Evolutionary conservation across 495 filamentous ascomycete species (phyloP), one percentile per base, ranked within the genome.

Genomic region (Sporormia fimetaria): DNA sequence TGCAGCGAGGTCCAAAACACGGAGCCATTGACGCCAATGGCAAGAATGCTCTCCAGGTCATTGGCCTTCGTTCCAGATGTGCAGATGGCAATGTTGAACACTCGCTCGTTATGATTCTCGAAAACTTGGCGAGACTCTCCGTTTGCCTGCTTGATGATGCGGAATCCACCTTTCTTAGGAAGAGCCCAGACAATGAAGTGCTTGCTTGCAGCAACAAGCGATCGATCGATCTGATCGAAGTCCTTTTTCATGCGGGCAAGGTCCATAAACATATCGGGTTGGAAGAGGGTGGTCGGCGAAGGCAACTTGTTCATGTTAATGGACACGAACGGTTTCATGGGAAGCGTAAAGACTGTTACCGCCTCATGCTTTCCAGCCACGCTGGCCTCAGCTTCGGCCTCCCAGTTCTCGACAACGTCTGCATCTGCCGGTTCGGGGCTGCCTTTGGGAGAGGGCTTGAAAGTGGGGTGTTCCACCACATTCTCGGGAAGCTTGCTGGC

Each of bases 201-300:
- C 48, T 81, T 80, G n/a, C 83, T 85, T 21, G 87, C 88, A 2
- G 87, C 78, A 21, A 85, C 86, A 30, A 99, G 68, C 33, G 84
- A 90, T 37, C 92, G 82, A 57, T 99, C 92, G 33, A 92, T 75
- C 60, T 96, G 92, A 60, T 99, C 92, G 51, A 96, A 96, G 5
- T 90, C 83, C 62, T 96, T 95, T 67, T 93, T 93, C 38, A 95
- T 70, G 27, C 84, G 76, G 26, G 88, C 87, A 60, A 99, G 87
- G 48, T 87, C 80, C 60, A 90, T 78, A 35, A 92, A 72, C 4
- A 73, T 65, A 51, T 87, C 81, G 35, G 80, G 74, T 14, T 73
- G 75, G 58, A 62, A 64, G 51, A 41, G 61, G 57, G 45, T 61
- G 56, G 40, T 57, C n/a, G 18, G 63, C 32, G 44, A 64, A 58